These are phyloP conservation scores for Hypoxylon sp. DNA, from an alignment of 2,329 filamentous ascomycete genomes.

Conservation along the genomic window DNA sequence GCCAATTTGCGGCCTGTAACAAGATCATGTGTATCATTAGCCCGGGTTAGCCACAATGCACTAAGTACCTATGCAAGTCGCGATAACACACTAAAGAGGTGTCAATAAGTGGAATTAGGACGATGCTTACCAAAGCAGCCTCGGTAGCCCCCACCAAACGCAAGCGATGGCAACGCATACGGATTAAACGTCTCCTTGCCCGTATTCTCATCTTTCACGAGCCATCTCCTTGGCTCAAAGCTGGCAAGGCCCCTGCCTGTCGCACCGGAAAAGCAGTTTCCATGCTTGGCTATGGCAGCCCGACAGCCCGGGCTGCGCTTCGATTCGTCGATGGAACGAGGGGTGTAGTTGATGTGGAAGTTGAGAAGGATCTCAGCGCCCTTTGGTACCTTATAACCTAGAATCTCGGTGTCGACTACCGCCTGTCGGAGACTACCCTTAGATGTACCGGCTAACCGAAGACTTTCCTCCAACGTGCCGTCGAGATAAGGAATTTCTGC, in stretches of 20 bases:
- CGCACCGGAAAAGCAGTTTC: not conserved
- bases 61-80: too few species aligned
- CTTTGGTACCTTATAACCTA: not conserved
- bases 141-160: not conserved
- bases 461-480: too few species aligned
- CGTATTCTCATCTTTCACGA: not conserved
- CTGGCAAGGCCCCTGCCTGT: not conserved
- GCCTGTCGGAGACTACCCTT: not conserved
- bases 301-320: not conserved
- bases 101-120: too few species aligned
- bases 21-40: not conserved
- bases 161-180: not conserved
- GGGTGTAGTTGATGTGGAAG: not conserved
- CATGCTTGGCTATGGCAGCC: not conserved
- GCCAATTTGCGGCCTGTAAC: not conserved
- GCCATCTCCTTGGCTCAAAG: not conserved
- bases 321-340: not conserved
- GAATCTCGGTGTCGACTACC: not conserved
- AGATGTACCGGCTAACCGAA: not conserved
- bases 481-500: too few species aligned
- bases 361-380: not conserved
- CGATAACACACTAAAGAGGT: too few species aligned
- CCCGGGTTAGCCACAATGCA: not conserved
- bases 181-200: slow-evolving; percentile 3
- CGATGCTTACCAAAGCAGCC: too few species aligned